These are phyloP conservation scores for Barnettozyma californica DNA, from an alignment of 805 yeast species.

Conservation along the genomic window DNA sequence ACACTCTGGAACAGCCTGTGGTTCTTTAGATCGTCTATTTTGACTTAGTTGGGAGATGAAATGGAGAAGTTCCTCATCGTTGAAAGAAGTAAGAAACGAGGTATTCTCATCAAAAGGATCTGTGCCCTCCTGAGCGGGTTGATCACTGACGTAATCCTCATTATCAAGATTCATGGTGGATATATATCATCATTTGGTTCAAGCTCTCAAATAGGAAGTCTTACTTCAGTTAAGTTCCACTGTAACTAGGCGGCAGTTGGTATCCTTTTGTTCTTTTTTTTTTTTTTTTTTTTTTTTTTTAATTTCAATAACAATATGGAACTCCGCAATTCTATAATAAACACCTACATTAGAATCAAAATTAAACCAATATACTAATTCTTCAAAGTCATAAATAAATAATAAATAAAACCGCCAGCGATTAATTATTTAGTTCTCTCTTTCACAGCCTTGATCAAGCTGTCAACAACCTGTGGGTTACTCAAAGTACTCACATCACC, in stretches of 20 bases:
- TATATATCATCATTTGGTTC: neutral
- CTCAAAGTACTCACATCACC: slow-evolving; percentile 78
- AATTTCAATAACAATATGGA: too few relatives aligned
- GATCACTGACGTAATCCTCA: neutral
- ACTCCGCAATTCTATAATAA: too few relatives aligned
- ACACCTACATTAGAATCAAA: neutral
- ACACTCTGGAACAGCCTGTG: neutral
- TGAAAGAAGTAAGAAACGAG: slow-evolving; percentile 29
- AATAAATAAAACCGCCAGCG: neutral
- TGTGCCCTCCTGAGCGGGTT: neutral
- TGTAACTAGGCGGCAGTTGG: too few relatives aligned
- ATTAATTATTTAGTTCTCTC: slow-evolving; percentile 12
- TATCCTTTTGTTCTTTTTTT: neutral
- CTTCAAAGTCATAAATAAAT: neutral
- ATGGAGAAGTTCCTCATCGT: slow-evolving; percentile 33
- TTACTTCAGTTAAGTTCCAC: too few relatives aligned
- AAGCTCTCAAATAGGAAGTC: too few relatives aligned
- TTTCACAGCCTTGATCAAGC: slow-evolving; percentile 51
- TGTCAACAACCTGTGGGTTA: slow-evolving; percentile 68
- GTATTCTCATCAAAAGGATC: slow-evolving; percentile 3
- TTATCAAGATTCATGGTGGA: neutral
- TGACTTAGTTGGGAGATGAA: slow-evolving; percentile 32
- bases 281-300: too few relatives aligned
- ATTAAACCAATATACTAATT: neutral
- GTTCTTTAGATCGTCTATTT: neutral